Evolutionary conservation across 306 rosid genomes (phyloP), one percentile per base, ranked within the genome.

Genomic region (Citrullus mucosospermus): DNA sequence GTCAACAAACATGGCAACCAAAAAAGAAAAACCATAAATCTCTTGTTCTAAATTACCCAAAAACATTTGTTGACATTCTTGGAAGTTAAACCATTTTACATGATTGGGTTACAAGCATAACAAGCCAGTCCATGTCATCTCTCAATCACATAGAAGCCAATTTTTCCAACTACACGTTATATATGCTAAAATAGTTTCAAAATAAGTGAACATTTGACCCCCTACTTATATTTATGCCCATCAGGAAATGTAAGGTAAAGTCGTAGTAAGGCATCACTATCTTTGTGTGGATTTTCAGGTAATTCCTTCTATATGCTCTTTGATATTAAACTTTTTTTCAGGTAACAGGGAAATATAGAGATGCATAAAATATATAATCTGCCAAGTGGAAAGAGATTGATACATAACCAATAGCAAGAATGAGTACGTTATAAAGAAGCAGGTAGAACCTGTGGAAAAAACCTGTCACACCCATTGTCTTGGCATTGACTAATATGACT

Each of bases 401-500:
- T 39, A 15, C 60, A 76, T 54, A 54, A 36, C 53, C 17, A 56
- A 6, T 20, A 77, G 43, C 50, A 10, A 77, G 9, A 59, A 44
- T 22, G 53, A 60, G 30, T 9, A 41, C 25, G 44, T n/a, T 69
- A 56, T 6, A 77, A 39, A 77, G 80, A 78, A 25, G 53, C 55
- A 67, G 80, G 82, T 84, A 85, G 78, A 86, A 94, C 98, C 98
- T 94, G 97, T 94, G 98, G 88, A 94, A 94, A 82, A 90, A 79
- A 83, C 81, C 93, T 75, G 88, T 83, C 16, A 90, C 96, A 44
- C 86, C 89, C 92, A 88, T 63, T 56, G 93, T 87, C 83, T 87
- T 90, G 43, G 95, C 92, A 83, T 78, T 81, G 78, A 94, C 84
- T 86, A 87, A 79, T 69, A 94, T 86, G 83, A 94, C 93, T 6